phyloP scores from a whole-genome alignment of 495 filamentous ascomycete species.

The Amphirosellinia nigrospora region DNA sequence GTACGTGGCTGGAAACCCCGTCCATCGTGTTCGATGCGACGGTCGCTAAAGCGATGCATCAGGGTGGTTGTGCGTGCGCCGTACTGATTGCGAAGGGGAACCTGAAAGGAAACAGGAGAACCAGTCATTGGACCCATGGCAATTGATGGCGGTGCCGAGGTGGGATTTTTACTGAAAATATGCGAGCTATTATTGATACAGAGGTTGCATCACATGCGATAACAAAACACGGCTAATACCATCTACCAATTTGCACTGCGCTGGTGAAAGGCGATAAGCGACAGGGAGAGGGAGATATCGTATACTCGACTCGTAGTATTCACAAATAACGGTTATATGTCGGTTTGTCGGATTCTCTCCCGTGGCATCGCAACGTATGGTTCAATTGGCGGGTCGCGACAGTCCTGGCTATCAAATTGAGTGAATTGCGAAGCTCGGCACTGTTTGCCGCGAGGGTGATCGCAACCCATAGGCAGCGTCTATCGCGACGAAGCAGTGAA shows the following conservation, averaged over 20 bases:
- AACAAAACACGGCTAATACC: conserved; percentile 18
- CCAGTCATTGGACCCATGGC: conserved; percentile 8
- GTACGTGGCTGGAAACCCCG: conserved; percentile 1
- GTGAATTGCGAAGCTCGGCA: conserved; percentile 7
- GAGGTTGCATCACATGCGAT: conserved; percentile 20
- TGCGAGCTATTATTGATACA: conserved; percentile 11
- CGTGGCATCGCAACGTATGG: conserved; percentile 9
- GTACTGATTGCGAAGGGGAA: not conserved
- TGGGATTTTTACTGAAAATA: conserved; percentile 11
- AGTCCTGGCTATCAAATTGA: not conserved
- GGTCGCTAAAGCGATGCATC: conserved; percentile 6
- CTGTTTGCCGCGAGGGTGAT: conserved; percentile 5
- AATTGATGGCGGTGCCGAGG: conserved; percentile 19
- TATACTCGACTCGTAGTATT: not conserved
- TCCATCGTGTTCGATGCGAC: conserved; percentile 12
- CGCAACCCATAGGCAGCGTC: conserved; percentile 8
- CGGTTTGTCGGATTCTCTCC: conserved; percentile 14
- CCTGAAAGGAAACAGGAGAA: not conserved
- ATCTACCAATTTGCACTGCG: not conserved
- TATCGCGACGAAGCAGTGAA: conserved; percentile 3
- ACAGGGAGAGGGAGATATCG: conserved; percentile 6
- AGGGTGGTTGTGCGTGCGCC: not conserved
- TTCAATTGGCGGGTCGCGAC: conserved; percentile 17
- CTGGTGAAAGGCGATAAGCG: conserved; percentile 19
- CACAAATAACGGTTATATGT: not conserved